These are phyloP conservation scores for Ilex asprella DNA, from an alignment of 257 asterid genomes.

Conservation along the genomic window DNA sequence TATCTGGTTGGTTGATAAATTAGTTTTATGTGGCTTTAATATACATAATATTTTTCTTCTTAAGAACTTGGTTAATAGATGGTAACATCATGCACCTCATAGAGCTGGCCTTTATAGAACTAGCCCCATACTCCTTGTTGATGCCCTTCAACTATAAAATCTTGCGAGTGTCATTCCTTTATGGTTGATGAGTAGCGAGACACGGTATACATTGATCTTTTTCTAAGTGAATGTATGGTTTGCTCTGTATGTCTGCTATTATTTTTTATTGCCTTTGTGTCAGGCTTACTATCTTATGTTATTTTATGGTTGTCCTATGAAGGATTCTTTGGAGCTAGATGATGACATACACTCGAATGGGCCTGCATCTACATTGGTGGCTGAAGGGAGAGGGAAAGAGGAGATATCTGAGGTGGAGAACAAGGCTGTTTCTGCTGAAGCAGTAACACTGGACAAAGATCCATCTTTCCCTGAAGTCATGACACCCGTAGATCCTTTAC, in stretches of 20 bases:
- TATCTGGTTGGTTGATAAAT: no score
- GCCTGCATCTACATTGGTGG: constrained; percentile 22
- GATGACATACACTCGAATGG: constrained; percentile 40
- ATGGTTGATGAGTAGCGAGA: no score
- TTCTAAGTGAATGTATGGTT: no score
- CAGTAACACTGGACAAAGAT: constrained; percentile 15
- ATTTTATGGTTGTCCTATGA: constrained; percentile 9
- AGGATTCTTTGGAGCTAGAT: constrained; percentile 52
- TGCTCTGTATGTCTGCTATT: no score
- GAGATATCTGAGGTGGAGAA: constrained; percentile 16
- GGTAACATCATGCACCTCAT: background rate
- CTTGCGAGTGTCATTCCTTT: no score
- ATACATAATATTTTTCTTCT: no score
- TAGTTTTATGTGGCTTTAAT: no score
- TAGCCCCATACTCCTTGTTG: no score
- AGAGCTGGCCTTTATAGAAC: no score
- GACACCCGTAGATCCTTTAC: constrained; percentile 17
- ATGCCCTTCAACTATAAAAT: no score
- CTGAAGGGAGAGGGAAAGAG: constrained; percentile 23
- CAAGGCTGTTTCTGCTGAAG: constrained; percentile 24
- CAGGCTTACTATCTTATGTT: background rate
- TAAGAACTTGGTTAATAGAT: background rate
- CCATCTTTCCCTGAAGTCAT: constrained; percentile 20
- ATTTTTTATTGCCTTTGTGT: background rate
- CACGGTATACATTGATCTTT: no score